Base-by-base conservation (phyloP, 441 rosid species). In the Theobroma grandiflorum region DNA sequence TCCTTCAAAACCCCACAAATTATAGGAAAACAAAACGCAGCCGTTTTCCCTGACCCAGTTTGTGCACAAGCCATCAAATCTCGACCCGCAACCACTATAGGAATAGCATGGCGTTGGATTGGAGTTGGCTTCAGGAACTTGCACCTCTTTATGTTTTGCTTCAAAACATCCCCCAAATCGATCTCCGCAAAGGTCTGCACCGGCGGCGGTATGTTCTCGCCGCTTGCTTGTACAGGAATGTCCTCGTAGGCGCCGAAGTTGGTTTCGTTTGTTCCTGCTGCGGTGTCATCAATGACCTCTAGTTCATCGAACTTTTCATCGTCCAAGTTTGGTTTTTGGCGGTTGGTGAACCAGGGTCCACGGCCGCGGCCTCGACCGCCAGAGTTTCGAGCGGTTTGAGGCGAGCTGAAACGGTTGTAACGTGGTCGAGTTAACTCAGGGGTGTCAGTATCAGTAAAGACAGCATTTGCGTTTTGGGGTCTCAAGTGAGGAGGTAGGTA, bases 1-100 rank as follows among this genome's bases (percentile, higher is more conserved):
- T 83, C 90, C 78, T 78, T 89, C 96, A 91, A 92, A 78, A 94
- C 91, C 81, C 98, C 95, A 82, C 90, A 88, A 47, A 95, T 93
- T 66, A 95, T 88, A 5, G 99, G 99, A 76, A 95, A 95, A 74
- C 99, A 95, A 78, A 95, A 95, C 9, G 99, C 99, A 66, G 99
- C 99, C 31, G 99, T 95, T 88, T 95, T 95, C 6, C 99, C 99
- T 3, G 99, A 95, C 10, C 99, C 99, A 31, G 99, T 95, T 85
- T 95, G 99, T n/a, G 99, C 99, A 87, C 99, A 95, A 38, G 99
- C 99, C 99, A 95, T 95, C 91, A 95, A 85, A 83, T 95, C 99
- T 61, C 99, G 88, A 33, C 99, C 98, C 5, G 82, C 86, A 73
- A 89, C 83, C 71, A 92, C 86, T 50, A 95, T 93, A 33, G 99